phyloP scores from a whole-genome alignment of 1,284 basidiomycete genomes.

The Austroboletus olivaceoglutinosus region DNA sequence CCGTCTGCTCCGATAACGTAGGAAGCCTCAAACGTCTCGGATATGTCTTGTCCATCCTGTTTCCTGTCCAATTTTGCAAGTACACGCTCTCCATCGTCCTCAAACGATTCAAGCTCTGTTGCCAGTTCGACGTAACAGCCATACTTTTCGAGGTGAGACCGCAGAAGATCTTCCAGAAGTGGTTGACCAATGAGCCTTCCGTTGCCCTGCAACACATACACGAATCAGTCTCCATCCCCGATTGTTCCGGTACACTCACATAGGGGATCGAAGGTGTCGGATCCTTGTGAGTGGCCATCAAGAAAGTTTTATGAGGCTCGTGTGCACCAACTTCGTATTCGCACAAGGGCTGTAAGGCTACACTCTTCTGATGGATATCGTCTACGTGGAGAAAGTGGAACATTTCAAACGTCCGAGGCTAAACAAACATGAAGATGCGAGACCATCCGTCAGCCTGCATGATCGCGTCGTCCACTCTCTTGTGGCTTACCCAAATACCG shows the following conservation, averaged over 20 bases:
- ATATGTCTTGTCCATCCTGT: conserved; percentile 10
- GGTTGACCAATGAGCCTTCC: conserved; percentile 33
- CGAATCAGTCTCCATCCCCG: background rate
- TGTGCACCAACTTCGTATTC: conserved; percentile 23
- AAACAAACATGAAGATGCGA: background rate
- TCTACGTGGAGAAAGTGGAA: conserved; percentile 28
- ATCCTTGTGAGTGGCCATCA: conserved; percentile 5
- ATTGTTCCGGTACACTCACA: background rate
- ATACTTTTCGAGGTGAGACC: conserved; percentile 29
- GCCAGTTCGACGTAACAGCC: conserved; percentile 32
- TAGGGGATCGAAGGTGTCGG: conserved; percentile 30
- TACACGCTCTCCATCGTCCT: conserved; percentile 30
- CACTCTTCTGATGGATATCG: conserved; percentile 15
- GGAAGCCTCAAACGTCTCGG: conserved; percentile 23
- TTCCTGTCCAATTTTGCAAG: conserved; percentile 24
- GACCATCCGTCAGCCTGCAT: background rate
- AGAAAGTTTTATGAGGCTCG: conserved; percentile 14
- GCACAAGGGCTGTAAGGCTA: background rate
- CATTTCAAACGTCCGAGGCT: conserved; percentile 35
- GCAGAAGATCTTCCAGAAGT: conserved; percentile 31
- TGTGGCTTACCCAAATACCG: conserved; percentile 27
- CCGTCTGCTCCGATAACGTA: conserved; percentile 42
- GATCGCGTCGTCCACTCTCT: background rate
- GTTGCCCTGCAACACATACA: conserved; percentile 6
- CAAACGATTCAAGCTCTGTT: conserved; percentile 32